Evolutionary conservation across 257 asterid genomes (phyloP).

Genomic region (Fraxinus quadrangulata): DNA sequence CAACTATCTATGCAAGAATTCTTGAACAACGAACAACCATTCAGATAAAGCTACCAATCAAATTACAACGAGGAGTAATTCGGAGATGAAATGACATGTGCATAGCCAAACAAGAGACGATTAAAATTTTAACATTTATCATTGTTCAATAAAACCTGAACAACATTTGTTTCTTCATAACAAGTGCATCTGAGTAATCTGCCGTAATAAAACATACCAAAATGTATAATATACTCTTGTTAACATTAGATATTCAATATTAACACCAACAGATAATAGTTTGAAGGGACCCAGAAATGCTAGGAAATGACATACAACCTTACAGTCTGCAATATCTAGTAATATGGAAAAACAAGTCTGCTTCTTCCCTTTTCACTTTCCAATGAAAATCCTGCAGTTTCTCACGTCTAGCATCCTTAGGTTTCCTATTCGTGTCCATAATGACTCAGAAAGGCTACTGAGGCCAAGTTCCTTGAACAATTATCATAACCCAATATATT

Average conservation of each 20-base stretch:
- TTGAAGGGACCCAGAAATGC: neutral
- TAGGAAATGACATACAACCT: too few species aligned
- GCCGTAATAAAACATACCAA: neutral
- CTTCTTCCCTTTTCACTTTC: neutral
- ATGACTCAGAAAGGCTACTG: too few species aligned
- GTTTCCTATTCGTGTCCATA: neutral
- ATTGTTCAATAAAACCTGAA: too few species aligned
- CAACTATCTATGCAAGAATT: too few species aligned
- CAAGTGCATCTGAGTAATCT: too few species aligned
- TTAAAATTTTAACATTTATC: too few species aligned
- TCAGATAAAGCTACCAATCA: neutral
- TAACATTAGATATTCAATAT: neutral
- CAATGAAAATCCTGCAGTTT: neutral
- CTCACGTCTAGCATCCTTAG: neutral
- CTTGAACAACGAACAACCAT: too few species aligned
- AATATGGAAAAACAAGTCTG: neutral
- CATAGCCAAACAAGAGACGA: too few species aligned
- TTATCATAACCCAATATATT: neutral
- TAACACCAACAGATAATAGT: neutral
- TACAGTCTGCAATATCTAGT: neutral
- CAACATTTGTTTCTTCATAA: too few species aligned
- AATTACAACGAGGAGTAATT: neutral
- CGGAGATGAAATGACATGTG: neutral
- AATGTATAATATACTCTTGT: neutral
- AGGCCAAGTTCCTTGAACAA: neutral